Base-by-base conservation (phyloP, 23 red algal species). In the Pyropia haitanensis region DNA sequence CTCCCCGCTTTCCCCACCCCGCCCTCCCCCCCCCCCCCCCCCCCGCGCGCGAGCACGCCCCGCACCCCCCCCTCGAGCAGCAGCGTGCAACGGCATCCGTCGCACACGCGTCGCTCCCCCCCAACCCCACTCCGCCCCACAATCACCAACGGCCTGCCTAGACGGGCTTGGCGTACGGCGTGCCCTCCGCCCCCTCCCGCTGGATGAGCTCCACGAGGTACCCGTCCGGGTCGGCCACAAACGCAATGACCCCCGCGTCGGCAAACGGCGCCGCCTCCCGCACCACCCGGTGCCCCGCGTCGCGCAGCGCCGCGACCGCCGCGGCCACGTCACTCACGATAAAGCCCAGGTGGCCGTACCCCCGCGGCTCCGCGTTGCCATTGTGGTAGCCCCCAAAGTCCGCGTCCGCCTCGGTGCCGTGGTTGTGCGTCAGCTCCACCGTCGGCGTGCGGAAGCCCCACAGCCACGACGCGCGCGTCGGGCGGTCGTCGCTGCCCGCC, bases 331-430 rank as follows among this genome's bases (percentile, higher is more conserved):
- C 71, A 18, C 58, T 53, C 20, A 98, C 85, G 8, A 77, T 65
- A 27, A 98, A 58, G 15, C 73, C 68, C n/a, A 98, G 63, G 62
- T 98, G 75, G 15, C 65, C 79, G 54, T 85, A 98, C 7, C 94
- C 94, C 28, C 64, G 44, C 1, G 77, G 78, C 10, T 54, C 71
- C 18, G 52, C 46, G 72, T 98, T 98, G 14, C 94, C 94, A 78
- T 81, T 91, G 20, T 64, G 67, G 65, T 91, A 98, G 30, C 10
- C 10, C 54, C 44, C 75, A 48, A 58, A 57, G 14, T 82, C 51
- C 1, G 65, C 55, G 12, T 86, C 58, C 27, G 29, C 33, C 71
- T 95, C 88, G 14, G 65, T 74, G 1, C 74, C 85, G 65, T 77
- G 71, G 23, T 49, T 49, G 49, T 89, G 74, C 26, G 58, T 54